Evolutionary conservation across 805 yeast genomes (phyloP).

Genomic region (Priceomyces castillae): DNA sequence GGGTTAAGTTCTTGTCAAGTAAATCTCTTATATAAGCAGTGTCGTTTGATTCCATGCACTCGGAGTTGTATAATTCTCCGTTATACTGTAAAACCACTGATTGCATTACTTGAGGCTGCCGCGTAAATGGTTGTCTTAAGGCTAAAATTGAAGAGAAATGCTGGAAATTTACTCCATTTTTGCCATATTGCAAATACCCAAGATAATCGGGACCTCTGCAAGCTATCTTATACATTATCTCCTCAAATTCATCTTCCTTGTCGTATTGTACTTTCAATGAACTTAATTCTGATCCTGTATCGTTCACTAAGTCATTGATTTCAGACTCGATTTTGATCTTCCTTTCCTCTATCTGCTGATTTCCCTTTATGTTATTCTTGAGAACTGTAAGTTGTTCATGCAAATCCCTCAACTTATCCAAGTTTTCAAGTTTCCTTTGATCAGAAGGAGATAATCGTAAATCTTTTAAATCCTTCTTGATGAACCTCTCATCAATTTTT

Average conservation of each 20-base stretch:
- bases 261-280: slow-evolving; percentile 1
- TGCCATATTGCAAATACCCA: slow-evolving; percentile 13
- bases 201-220: slow-evolving; percentile 65
- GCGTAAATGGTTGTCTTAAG: slow-evolving; percentile 70
- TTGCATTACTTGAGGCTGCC: slow-evolving; percentile 58
- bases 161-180: slow-evolving; percentile 21
- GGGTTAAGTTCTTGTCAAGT: slow-evolving; percentile 23
- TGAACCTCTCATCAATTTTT: slow-evolving; percentile 9
- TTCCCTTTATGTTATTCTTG: slow-evolving; percentile 28
- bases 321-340: slow-evolving; percentile 10
- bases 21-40: slow-evolving; percentile 49
- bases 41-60: slow-evolving; percentile 56
- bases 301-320: slow-evolving; percentile 12
- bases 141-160: slow-evolving; percentile 74
- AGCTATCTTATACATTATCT: slow-evolving; percentile 44
- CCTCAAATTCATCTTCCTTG: slow-evolving; percentile 19
- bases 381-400: slow-evolving; percentile 20
- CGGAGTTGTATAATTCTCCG: slow-evolving; percentile 80
- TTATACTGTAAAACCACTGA: slow-evolving; percentile 65
- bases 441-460: slow-evolving; percentile 16
- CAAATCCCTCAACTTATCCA: slow-evolving; percentile 26
- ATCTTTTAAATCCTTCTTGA: slow-evolving; percentile 7
- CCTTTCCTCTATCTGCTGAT: slow-evolving; percentile 11
- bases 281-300: slow-evolving; percentile 6
- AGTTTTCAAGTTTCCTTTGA: slow-evolving; percentile 25